phyloP scores from a whole-genome alignment of 2,329 filamentous ascomycete species.

The Exophiala sideris region DNA sequence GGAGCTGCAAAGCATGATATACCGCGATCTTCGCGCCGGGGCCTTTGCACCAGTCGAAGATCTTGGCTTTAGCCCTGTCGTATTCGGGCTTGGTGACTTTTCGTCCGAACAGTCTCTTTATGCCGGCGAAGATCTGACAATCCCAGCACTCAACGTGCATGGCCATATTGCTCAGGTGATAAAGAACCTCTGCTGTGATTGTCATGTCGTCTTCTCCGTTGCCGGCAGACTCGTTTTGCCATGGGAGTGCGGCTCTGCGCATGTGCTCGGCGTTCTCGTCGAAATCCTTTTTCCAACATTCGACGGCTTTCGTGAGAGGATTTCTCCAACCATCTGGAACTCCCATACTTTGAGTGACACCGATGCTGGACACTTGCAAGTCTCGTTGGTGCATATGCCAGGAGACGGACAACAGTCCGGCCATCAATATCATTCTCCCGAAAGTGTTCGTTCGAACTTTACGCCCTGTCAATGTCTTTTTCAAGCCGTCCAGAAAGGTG shows the following conservation, averaged over 20 bases:
- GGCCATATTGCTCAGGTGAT: conserved; percentile 93
- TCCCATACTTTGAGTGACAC: conserved; percentile 63
- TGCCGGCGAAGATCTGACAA: conserved; percentile 89
- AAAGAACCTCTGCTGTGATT: conserved; percentile 80
- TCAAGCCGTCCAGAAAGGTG: conserved; percentile 86
- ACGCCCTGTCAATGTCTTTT: conserved; percentile 80
- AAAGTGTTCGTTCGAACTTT: conserved; percentile 89
- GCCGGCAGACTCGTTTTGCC: conserved; percentile 21
- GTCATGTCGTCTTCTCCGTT: conserved; percentile 66
- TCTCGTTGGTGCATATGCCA: conserved; percentile 99
- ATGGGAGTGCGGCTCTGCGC: conserved; percentile 25
- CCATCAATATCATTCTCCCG: conserved; percentile 89
- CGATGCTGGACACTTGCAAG: conserved; percentile 82
- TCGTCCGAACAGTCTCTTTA: conserved; percentile 77
- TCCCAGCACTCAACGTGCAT: conserved; percentile 96
- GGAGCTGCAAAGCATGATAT: conserved; percentile 85
- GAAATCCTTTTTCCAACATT: conserved; percentile 89
- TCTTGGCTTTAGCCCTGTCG: conserved; percentile 70
- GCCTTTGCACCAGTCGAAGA: conserved; percentile 81
- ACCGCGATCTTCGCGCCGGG: conserved; percentile 84
- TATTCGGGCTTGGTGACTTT: conserved; percentile 80
- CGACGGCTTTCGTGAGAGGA: conserved; percentile 80
- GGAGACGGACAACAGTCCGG: conserved; percentile 84
- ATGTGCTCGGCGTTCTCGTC: conserved; percentile 64
- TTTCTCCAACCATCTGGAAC: conserved; percentile 87